Conservation (phyloP, 257 asterid species). For the Solanum tarijense region DNA sequence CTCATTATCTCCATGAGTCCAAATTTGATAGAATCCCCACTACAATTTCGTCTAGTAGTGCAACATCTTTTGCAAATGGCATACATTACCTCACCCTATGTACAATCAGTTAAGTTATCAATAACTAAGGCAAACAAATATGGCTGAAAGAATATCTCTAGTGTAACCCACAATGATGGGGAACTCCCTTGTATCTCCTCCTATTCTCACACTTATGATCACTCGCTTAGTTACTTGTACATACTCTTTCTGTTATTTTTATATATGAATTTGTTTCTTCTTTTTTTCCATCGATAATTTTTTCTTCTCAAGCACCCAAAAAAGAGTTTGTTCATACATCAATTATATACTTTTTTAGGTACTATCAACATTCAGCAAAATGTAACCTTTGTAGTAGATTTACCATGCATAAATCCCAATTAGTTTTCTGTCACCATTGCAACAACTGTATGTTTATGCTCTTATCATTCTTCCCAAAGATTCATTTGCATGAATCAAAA, state of each 20-base stretch:
- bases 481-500: neutral
- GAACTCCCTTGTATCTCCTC: neutral
- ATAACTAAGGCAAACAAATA: neutral
- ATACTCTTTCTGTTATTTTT: neutral
- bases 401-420: neutral
- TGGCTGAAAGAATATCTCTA: neutral
- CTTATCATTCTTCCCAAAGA: neutral
- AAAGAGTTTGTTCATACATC: neutral
- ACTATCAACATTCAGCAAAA: neutral
- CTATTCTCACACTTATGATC: neutral
- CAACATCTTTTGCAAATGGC: neutral
- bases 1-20: neutral
- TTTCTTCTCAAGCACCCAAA: neutral
- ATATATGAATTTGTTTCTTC: neutral
- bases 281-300: neutral
- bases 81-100: neutral
- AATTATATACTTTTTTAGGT: neutral
- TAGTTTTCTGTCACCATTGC: neutral
- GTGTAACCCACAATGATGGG: neutral
- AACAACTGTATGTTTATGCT: neutral
- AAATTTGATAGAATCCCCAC: neutral
- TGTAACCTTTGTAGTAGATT: neutral
- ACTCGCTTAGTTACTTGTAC: neutral
- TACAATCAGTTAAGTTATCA: neutral
- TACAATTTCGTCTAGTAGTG: neutral